A percentile compares a stretch with the other conserved stretches of the same genome.
phyloP scores from a whole-genome alignment of 2,329 filamentous ascomycete genomes.

The Gyromitra esculenta region DNA sequence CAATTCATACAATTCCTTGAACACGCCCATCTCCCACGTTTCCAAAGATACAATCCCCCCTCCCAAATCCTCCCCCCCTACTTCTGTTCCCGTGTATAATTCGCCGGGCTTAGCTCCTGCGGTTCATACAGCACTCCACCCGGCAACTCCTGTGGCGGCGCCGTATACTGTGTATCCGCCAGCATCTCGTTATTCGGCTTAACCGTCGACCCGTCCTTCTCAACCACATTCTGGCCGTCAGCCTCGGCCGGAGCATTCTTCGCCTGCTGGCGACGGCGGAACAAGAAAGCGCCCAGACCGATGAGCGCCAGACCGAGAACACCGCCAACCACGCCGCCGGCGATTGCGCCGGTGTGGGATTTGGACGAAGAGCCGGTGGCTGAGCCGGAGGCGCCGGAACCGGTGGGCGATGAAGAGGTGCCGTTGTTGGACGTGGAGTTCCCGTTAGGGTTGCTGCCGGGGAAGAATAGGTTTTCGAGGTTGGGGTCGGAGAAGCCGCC shows the following conservation, averaged over 20 bases:
- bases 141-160: conserved; percentile 13
- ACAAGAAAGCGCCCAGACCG: conserved; percentile 61
- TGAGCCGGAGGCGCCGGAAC: conserved; percentile 24
- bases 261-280: conserved; percentile 58
- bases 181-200: conserved; percentile 28
- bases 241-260: background rate
- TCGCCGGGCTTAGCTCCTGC: conserved; percentile 29
- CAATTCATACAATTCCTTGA: conserved; percentile 17
- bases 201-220: conserved; percentile 29
- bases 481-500: conserved; percentile 6
- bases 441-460: background rate
- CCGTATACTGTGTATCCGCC: conserved; percentile 22
- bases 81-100: conserved; percentile 19
- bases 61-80: too few species aligned
- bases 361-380: background rate
- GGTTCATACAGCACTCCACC: conserved; percentile 17
- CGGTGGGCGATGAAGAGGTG: background rate
- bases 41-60: background rate
- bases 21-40: background rate
- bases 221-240: conserved; percentile 11
- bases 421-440: background rate
- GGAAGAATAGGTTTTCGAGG: conserved; percentile 24
- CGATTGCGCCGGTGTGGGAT: conserved; percentile 62
- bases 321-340: conserved; percentile 64
- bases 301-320: conserved; percentile 62